Evolutionary conservation across 208 protist species (phyloP).

Genomic region (Naegleria fowleri): DNA sequence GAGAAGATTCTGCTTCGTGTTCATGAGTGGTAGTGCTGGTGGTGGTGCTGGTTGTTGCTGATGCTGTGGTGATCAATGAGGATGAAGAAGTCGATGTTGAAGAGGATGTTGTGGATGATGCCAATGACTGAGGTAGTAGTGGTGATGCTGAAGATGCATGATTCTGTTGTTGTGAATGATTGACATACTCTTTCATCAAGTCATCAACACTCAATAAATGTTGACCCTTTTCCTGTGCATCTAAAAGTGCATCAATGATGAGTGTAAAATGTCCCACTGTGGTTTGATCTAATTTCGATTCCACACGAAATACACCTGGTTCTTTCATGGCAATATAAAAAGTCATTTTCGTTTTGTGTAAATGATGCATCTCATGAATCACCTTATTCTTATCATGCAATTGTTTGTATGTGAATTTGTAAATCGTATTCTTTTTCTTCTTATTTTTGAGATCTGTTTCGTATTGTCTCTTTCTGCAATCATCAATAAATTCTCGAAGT

Average conservation of each 20-base stretch:
- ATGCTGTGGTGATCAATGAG: too few species aligned
- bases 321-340: conserved; percentile 48
- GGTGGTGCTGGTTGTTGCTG: too few species aligned
- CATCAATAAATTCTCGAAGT: conserved; percentile 47
- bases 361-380: conserved; percentile 49
- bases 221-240: background rate
- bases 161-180: conserved; percentile 31
- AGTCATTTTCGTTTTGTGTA: conserved; percentile 38
- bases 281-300: conserved; percentile 43
- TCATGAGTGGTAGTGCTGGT: background rate
- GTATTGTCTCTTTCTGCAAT: conserved; percentile 50
- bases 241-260: background rate
- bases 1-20: background rate
- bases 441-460: conserved; percentile 42
- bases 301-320: conserved; percentile 50
- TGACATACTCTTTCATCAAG: conserved; percentile 47
- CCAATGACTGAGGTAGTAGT: too few species aligned
- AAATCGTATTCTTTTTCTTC: conserved; percentile 25
- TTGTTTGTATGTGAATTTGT: conserved; percentile 39
- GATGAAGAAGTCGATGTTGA: too few species aligned
- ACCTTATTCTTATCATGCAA: conserved; percentile 38
- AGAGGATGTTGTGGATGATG: too few species aligned
- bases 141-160: too few species aligned
- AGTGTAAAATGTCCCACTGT: background rate
- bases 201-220: conserved; percentile 51